These are phyloP conservation scores for Aspergillus homomorphus DNA, from an alignment of 495 filamentous ascomycete species.

Conservation along the genomic window DNA sequence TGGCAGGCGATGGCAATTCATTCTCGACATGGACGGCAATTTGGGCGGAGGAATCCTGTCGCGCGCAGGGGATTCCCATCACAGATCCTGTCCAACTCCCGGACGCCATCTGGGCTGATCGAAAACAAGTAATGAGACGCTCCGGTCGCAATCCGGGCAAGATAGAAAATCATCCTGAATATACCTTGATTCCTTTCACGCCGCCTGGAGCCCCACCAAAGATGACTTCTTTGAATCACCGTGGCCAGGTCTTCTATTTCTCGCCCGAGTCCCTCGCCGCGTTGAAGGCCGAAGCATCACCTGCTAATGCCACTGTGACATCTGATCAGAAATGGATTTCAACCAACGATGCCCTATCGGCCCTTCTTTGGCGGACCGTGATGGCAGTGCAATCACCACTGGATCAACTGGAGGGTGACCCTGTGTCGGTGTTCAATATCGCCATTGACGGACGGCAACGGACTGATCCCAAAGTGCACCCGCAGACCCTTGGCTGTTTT, in stretches of 20 bases:
- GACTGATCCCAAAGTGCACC: conserved; percentile 29
- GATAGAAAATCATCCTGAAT: conserved; percentile 32
- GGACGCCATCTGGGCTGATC: conserved; percentile 19
- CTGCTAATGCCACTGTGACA: conserved; percentile 25
- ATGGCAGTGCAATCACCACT: conserved; percentile 33
- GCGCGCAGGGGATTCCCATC: conserved; percentile 27
- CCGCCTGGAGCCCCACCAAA: conserved; percentile 30
- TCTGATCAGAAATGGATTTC: conserved; percentile 30
- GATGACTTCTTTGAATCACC: conserved; percentile 27
- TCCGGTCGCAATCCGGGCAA: conserved; percentile 24
- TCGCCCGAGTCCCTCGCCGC: conserved; percentile 23
- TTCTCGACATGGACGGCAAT: conserved; percentile 32
- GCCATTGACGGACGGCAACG: conserved; percentile 33
- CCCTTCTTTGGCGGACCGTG: conserved; percentile 39
- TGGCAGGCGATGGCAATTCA: conserved; percentile 32
- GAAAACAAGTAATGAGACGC: conserved; percentile 27
- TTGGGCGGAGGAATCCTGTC: conserved; percentile 36
- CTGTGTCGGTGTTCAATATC: conserved; percentile 31
- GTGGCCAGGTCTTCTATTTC: conserved; percentile 32
- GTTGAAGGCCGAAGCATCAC: conserved; percentile 34
- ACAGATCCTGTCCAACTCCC: conserved; percentile 19
- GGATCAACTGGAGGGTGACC: conserved; percentile 26
- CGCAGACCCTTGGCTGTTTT: conserved; percentile 31
- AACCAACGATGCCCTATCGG: conserved; percentile 41
- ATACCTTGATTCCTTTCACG: conserved; percentile 30